Evolutionary conservation across 306 rosid species (phyloP).

Genomic region (Nissolia schottii): DNA sequence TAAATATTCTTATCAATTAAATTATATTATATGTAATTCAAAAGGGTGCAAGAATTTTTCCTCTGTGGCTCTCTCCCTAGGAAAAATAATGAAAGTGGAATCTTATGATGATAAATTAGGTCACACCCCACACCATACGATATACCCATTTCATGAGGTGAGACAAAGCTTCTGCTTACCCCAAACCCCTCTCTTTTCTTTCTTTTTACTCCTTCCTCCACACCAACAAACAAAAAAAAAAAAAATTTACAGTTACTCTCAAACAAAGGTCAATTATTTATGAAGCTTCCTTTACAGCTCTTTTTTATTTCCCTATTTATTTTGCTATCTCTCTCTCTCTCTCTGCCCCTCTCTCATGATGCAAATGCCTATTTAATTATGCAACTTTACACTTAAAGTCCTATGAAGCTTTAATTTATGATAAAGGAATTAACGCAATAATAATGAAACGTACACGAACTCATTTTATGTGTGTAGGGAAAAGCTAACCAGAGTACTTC

Average conservation of each 20-base stretch:
- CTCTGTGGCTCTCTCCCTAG: neutral
- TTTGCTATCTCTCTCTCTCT: neutral
- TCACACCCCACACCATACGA: too few species aligned
- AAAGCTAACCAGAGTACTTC: too few species aligned
- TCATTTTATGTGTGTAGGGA: neutral
- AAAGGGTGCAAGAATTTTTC: too few species aligned
- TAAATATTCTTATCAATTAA: too few species aligned
- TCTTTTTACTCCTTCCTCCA: neutral
- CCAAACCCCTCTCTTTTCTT: neutral
- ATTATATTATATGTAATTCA: too few species aligned
- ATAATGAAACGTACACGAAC: neutral
- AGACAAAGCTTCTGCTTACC: neutral
- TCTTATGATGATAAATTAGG: conserved; percentile 16
- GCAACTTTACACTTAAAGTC: neutral
- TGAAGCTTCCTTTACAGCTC: neutral
- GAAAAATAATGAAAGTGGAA: conserved; percentile 7
- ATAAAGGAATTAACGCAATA: neutral
- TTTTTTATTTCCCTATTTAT: neutral
- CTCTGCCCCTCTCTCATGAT: neutral
- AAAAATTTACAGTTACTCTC: neutral
- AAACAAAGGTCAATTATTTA: neutral
- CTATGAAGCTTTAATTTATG: neutral
- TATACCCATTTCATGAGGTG: neutral
- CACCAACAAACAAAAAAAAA: neutral
- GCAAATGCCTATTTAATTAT: neutral